Evolutionary conservation across 1,139 yeast species (phyloP).

Genomic region (Kodamaea ohmeri): DNA sequence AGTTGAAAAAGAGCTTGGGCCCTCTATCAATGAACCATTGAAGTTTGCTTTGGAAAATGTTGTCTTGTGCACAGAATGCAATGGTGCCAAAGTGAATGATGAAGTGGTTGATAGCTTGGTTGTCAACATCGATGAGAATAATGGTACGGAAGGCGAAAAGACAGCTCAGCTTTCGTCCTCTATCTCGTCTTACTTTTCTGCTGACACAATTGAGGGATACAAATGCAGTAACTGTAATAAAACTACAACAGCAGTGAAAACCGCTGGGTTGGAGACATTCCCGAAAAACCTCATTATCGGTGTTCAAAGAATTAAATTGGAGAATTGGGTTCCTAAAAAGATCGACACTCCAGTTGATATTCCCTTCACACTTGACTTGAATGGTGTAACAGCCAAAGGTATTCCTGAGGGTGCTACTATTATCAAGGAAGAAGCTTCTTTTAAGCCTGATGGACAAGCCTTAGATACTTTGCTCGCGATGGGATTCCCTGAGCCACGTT

Average conservation of each 20-base stretch:
- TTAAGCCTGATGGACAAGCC: slow-evolving; percentile 55
- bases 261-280: slow-evolving; percentile 53
- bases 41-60: slow-evolving; percentile 66
- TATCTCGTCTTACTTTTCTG: slow-evolving; percentile 40
- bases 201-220: slow-evolving; percentile 62
- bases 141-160: slow-evolving; percentile 18
- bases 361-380: slow-evolving; percentile 45
- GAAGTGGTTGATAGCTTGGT: slow-evolving; percentile 70
- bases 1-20: slow-evolving; percentile 53
- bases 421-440: slow-evolving; percentile 22
- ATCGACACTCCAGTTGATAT: slow-evolving; percentile 68
- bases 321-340: slow-evolving; percentile 90
- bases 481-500: slow-evolving; percentile 82
- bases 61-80: slow-evolving; percentile 60
- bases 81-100: slow-evolving; percentile 53
- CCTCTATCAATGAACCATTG: slow-evolving; percentile 48
- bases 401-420: slow-evolving; percentile 25
- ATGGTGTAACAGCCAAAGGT: slow-evolving; percentile 28
- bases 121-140: slow-evolving; percentile 51
- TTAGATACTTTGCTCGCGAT: slow-evolving; percentile 59
- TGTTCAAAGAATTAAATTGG: slow-evolving; percentile 76
- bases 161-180: slow-evolving; percentile 40
- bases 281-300: slow-evolving; percentile 73
- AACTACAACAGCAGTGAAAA: slow-evolving; percentile 42
- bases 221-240: slow-evolving; percentile 61